phyloP scores from a whole-genome alignment of 352 stramenopile species.

The Thalassiosira delicatula region DNA sequence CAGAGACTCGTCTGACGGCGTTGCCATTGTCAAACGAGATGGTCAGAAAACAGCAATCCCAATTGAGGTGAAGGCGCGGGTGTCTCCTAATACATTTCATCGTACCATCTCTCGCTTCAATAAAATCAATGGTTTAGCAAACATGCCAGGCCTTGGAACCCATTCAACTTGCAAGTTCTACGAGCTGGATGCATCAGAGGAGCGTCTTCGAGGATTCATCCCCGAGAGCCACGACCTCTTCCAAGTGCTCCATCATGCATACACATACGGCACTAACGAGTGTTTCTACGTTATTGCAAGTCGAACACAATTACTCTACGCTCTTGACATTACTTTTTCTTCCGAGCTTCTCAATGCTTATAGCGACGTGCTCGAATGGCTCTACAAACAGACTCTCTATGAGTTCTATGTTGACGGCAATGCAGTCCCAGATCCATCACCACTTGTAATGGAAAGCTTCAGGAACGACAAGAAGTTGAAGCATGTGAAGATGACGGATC shows the following conservation, averaged over 20 bases:
- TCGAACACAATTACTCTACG: background rate
- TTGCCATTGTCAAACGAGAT: background rate
- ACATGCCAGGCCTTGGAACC: background rate
- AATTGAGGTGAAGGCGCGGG: background rate
- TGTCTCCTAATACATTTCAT: background rate
- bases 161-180: background rate
- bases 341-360: background rate
- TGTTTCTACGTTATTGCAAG: background rate
- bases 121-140: background rate
- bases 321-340: background rate
- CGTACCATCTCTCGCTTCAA: background rate
- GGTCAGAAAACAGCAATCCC: background rate
- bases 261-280: background rate
- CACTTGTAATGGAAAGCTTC: background rate
- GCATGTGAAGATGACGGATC: background rate
- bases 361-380: background rate
- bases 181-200: background rate
- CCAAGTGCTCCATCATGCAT: background rate
- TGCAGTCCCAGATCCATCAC: background rate
- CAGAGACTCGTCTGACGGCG: background rate
- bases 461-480: slow-evolving; percentile 16
- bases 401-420: background rate
- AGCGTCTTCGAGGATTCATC: background rate
- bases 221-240: background rate
- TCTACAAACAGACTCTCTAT: background rate